Evolutionary conservation across 331 rosid species (phyloP).

Genomic region (Quercus phellos): DNA sequence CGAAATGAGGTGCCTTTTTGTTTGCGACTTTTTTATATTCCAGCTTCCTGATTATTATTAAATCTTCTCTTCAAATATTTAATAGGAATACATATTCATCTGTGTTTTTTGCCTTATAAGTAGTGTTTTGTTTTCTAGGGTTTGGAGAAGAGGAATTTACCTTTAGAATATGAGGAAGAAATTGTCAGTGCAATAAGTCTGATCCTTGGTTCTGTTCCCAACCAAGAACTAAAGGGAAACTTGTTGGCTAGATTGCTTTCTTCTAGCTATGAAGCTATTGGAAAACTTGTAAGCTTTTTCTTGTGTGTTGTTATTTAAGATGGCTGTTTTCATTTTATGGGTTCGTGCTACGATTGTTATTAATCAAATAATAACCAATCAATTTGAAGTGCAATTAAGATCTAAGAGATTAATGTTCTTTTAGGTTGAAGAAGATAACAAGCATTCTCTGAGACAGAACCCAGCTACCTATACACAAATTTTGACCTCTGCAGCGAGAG

Average conservation of each 20-base stretch:
- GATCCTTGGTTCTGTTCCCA: slow-evolving; percentile 76
- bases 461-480: slow-evolving; percentile 72
- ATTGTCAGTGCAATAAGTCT: slow-evolving; percentile 78
- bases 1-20: neutral
- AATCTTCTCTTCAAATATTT: slow-evolving; percentile 14
- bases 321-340: slow-evolving; percentile 19
- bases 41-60: neutral
- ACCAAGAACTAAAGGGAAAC: slow-evolving; percentile 73
- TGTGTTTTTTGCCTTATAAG: slow-evolving; percentile 18
- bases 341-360: neutral
- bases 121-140: slow-evolving; percentile 40
- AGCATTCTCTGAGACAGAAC: slow-evolving; percentile 54
- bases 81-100: slow-evolving; percentile 9
- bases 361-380: neutral
- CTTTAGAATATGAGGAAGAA: slow-evolving; percentile 96
- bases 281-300: slow-evolving; percentile 71
- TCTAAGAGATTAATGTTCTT: slow-evolving; percentile 16
- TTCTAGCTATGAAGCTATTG: slow-evolving; percentile 82
- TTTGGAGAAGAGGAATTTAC: slow-evolving; percentile 74
- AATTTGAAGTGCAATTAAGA: neutral
- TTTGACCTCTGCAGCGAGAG: slow-evolving; percentile 71
- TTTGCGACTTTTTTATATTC: slow-evolving; percentile 1
- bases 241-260: slow-evolving; percentile 83
- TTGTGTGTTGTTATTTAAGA: neutral
- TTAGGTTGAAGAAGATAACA: slow-evolving; percentile 76